phyloP scores from a whole-genome alignment of 2,329 filamentous ascomycete species.

The Ascocoryne sarcoides region DNA sequence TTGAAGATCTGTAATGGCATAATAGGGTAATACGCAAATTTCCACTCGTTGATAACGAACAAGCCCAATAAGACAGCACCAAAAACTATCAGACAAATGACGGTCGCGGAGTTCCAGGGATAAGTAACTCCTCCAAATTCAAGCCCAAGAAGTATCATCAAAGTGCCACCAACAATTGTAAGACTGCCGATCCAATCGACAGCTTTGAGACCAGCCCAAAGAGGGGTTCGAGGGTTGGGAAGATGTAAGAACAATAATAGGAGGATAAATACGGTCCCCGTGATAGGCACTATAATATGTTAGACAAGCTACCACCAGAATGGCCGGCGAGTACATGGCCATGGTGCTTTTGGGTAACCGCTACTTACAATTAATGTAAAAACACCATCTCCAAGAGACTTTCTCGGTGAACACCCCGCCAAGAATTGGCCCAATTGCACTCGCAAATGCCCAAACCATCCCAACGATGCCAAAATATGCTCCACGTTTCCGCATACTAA shows the following conservation, averaged over 20 bases:
- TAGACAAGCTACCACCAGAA: background rate
- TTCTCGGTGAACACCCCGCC: constrained; percentile 58
- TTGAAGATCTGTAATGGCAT: constrained; percentile 65
- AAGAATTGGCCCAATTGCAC: constrained; percentile 55
- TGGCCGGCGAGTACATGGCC: too few species aligned
- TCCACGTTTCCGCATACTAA: constrained; percentile 37
- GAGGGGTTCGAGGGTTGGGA: constrained; percentile 56
- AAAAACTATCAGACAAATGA: constrained; percentile 46
- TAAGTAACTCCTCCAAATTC: constrained; percentile 71
- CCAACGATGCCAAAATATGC: constrained; percentile 56
- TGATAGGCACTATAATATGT: constrained; percentile 18
- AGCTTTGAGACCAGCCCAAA: constrained; percentile 51
- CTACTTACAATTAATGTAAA: constrained; percentile 25
- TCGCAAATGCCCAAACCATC: constrained; percentile 53
- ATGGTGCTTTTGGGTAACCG: background rate
- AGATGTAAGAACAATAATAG: constrained; percentile 56
- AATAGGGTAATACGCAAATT: constrained; percentile 65
- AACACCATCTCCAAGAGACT: constrained; percentile 52
- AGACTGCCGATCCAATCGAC: constrained; percentile 54
- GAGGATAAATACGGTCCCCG: constrained; percentile 35
- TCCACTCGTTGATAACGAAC: constrained; percentile 67
- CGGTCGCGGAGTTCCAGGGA: constrained; percentile 40
- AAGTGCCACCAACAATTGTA: constrained; percentile 58
- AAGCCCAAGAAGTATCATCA: constrained; percentile 81
- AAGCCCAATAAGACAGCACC: constrained; percentile 44